Conservation (phyloP, 2,329 filamentous ascomycete species). For the Fusarium sp. region DNA sequence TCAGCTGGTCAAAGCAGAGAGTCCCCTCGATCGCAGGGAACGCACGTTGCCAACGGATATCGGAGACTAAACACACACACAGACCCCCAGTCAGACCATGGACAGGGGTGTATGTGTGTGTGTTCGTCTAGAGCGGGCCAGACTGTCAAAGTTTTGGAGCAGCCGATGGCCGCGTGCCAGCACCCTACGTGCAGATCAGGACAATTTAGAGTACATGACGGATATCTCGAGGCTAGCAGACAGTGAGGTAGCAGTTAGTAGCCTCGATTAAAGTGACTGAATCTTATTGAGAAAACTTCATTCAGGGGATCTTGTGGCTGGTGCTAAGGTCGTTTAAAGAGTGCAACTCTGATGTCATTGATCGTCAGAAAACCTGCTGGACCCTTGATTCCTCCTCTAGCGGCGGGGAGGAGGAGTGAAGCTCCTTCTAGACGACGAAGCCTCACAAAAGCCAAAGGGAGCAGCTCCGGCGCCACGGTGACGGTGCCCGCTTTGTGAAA, state of each 20-base stretch:
- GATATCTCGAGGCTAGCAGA: neutral
- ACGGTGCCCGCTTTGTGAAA: neutral
- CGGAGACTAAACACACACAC: neutral
- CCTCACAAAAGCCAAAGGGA: neutral
- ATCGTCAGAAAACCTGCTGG: constrained; percentile 11
- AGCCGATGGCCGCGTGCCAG: constrained; percentile 31
- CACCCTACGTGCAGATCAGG: constrained; percentile 37
- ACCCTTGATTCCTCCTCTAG: constrained; percentile 26
- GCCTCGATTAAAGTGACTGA: neutral
- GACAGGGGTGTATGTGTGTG: constrained; percentile 1
- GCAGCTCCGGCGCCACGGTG: neutral
- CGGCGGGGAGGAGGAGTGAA: neutral
- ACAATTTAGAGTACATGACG: neutral
- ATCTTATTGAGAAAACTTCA: neutral
- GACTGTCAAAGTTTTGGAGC: neutral
- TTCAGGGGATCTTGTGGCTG: neutral
- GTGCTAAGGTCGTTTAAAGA: neutral
- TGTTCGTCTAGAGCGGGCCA: constrained; percentile 1
- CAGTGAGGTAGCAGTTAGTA: neutral
- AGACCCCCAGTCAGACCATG: constrained; percentile 2
- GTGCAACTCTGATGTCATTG: constrained; percentile 28
- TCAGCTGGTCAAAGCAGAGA: neutral
- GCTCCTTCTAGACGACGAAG: constrained; percentile 10
- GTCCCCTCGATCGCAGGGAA: constrained; percentile 26
- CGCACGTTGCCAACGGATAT: constrained; percentile 29